Percentiles rank a stretch among this genome's conserved stretches.
These are phyloP conservation scores for Hydrangea macrophylla DNA, from an alignment of 148 eudicot genomes.

Conservation along the genomic window DNA sequence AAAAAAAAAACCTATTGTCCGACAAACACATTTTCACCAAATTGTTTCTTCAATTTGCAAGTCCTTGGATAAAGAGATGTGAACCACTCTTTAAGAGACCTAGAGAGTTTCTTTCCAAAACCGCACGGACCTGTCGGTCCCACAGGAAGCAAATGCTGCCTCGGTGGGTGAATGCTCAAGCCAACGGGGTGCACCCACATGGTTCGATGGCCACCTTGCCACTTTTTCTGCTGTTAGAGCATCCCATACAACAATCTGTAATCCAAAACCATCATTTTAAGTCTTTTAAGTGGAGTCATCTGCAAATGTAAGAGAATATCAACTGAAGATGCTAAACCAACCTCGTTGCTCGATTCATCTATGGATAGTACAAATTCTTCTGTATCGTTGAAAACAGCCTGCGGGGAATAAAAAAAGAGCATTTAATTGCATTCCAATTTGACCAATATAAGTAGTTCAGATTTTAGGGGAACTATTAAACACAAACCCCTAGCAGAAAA, in stretches of 20 bases:
- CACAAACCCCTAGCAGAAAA: no score
- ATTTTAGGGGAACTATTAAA: no score
- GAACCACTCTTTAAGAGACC: not conserved
- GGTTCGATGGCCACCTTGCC: constrained; percentile 66
- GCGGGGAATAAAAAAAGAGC: constrained; percentile 13
- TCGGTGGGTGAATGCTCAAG: constrained; percentile 77
- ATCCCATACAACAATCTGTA: constrained; percentile 79
- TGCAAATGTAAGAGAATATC: not conserved
- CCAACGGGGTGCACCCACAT: constrained; percentile 73
- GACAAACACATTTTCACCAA: not conserved
- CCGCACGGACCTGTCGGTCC: constrained; percentile 65
- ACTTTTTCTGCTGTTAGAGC: constrained; percentile 68
- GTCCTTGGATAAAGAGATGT: not conserved
- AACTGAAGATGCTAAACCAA: constrained; percentile 17
- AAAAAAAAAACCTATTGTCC: no score
- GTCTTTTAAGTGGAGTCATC: not conserved
- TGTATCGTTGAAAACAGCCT: constrained; percentile 80
- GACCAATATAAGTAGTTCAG: not conserved
- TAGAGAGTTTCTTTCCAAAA: constrained; percentile 64
- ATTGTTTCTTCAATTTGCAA: not conserved
- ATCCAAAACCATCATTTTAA: not conserved
- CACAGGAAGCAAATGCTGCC: constrained; percentile 69
- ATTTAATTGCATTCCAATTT: not conserved
- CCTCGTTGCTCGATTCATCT: constrained; percentile 87
- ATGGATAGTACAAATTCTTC: constrained; percentile 72